These are phyloP conservation scores for Wolfiporia cocos DNA, from an alignment of 1,284 basidiomycete genomes.

Conservation along the genomic window DNA sequence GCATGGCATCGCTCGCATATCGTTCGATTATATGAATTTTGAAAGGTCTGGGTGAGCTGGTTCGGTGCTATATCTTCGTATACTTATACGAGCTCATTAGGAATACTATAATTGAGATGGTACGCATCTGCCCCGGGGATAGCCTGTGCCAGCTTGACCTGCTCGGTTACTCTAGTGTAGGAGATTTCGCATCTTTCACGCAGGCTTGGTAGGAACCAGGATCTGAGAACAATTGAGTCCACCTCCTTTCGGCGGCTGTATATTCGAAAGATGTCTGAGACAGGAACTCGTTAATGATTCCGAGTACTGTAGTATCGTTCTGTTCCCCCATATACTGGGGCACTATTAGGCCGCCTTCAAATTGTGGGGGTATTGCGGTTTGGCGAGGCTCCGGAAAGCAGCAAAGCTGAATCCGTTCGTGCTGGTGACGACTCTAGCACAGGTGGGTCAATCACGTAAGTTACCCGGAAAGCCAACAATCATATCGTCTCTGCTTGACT, in stretches of 20 bases:
- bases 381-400: slow-evolving; percentile 30
- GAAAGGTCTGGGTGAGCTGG: slow-evolving; percentile 31
- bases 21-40: slow-evolving; percentile 27
- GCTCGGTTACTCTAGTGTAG: no score
- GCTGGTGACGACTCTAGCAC: slow-evolving; percentile 32
- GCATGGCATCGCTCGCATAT: slow-evolving; percentile 29
- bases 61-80: not conserved
- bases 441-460: slow-evolving; percentile 30
- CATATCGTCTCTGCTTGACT: no score
- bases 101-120: slow-evolving; percentile 32
- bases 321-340: slow-evolving; percentile 33
- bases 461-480: no score
- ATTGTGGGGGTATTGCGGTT: slow-evolving; percentile 32
- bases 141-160: slow-evolving; percentile 28
- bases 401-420: slow-evolving; percentile 29
- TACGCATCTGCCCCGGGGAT: slow-evolving; percentile 30
- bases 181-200: no score
- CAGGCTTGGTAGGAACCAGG: slow-evolving; percentile 22
- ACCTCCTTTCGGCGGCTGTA: slow-evolving; percentile 24
- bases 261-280: slow-evolving; percentile 17
- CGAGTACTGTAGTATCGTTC: slow-evolving; percentile 16
- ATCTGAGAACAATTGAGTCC: slow-evolving; percentile 6
- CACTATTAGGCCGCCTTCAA: slow-evolving; percentile 36
- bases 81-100: slow-evolving; percentile 14
- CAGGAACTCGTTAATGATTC: slow-evolving; percentile 12